Evolutionary conservation across 192 early-diverging fungal genomes (phyloP), one percentile per base, ranked within the genome.

Genomic region (Coemansia sp.): DNA sequence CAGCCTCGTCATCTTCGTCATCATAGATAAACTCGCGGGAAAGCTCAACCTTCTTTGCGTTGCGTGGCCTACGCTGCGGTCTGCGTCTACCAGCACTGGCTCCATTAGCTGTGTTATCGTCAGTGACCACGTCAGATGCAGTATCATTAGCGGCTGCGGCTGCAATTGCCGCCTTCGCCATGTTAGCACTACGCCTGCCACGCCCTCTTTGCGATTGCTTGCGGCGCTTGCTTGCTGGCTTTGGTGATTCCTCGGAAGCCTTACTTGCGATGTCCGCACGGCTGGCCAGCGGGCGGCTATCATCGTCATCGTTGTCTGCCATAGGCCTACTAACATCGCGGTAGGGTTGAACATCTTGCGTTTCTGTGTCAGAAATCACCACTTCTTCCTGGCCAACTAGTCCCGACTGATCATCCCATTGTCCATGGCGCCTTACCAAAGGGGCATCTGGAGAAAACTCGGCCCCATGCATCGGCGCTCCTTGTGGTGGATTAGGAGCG

Each of bases 21-120:
- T 77, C 71, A 51, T 64, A 81, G 35, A 81, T 66, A 58, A 67
- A 81, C 59, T 74, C 72, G 61, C 66, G 68, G 23, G 72, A 74
- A 13, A 75, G 66, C 53, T 81, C 78, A 15, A 68, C 46, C 63
- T 81, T 81, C 39, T 71, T 81, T 18, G 52, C 5, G 18, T 53
- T 63, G 6, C 78, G 68, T 0, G 39, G 12, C 16, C 55, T 63
- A 31, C 78, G 78, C 8, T 59, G 53, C 25, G 34, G 52, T 26
- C 59, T 65, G 29, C 78, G 78, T 26, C 31, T 59, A 35, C 65
- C 43, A 23, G 25, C 48, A 7, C 33, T 20, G 18, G 68, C n/a
- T n/a, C 45, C 40, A 29, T 65, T 62, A 9, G 31, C 52, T 5
- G 42, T 53, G 26, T 56, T 51, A 4, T 61, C 34, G 31, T 69